Percentiles rank a stretch among this genome's conserved stretches.
These are phyloP conservation scores for Wickerhamiella qilinensis DNA, from an alignment of 805 yeast species.

Conservation along the genomic window DNA sequence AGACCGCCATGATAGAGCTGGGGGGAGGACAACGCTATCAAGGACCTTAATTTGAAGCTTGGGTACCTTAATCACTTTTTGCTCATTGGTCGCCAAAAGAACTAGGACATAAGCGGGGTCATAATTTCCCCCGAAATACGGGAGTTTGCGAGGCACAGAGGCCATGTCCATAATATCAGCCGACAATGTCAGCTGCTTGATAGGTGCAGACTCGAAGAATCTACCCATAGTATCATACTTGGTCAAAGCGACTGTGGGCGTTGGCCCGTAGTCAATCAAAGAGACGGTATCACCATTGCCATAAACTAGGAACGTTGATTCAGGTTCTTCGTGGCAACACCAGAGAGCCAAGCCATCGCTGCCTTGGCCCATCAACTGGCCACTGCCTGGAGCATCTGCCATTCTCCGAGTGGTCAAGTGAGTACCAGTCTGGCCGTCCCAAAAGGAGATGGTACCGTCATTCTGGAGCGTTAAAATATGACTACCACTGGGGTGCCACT, in stretches of 20 bases:
- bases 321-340: conserved; percentile 71
- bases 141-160: conserved; percentile 45
- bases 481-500: conserved; percentile 87
- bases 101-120: conserved; percentile 53
- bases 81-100: conserved; percentile 44
- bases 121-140: conserved; percentile 67
- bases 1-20: conserved; percentile 60
- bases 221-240: conserved; percentile 71
- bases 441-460: conserved; percentile 75
- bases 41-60: conserved; percentile 24
- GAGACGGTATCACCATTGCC: conserved; percentile 44
- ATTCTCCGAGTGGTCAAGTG: conserved; percentile 51
- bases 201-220: conserved; percentile 45
- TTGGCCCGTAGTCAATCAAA: conserved; percentile 59
- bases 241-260: conserved; percentile 65
- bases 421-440: conserved; percentile 77
- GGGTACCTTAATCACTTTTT: conserved; percentile 18
- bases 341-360: conserved; percentile 26
- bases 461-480: conserved; percentile 65
- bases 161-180: conserved; percentile 30
- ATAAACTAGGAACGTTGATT: conserved; percentile 55
- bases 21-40: conserved; percentile 54
- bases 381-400: conserved; percentile 2
- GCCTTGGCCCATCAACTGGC: not conserved
- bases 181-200: conserved; percentile 30